phyloP scores from a whole-genome alignment of 805 yeast genomes.

The Sugiyamaella qingdaonensis region DNA sequence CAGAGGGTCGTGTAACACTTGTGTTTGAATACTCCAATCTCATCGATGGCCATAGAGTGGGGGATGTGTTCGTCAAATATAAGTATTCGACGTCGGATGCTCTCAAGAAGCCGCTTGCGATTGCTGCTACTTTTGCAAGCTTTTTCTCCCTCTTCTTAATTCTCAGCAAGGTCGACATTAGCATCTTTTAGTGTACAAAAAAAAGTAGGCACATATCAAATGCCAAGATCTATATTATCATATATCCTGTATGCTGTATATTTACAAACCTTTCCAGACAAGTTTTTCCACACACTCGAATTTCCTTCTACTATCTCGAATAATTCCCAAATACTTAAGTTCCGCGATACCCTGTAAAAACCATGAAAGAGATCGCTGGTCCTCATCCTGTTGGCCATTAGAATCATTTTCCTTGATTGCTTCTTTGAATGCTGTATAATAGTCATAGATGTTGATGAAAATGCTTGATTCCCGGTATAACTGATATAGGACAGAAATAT shows the following conservation, averaged over 20 bases:
- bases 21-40: conserved; percentile 56
- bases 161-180: conserved; percentile 44
- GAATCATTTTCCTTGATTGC: conserved; percentile 30
- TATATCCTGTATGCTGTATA: not conserved
- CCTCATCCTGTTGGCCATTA: conserved; percentile 44
- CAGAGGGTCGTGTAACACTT: conserved; percentile 73
- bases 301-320: conserved; percentile 55
- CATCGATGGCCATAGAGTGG: conserved; percentile 60
- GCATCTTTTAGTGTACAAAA: conserved; percentile 23
- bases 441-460: conserved; percentile 62
- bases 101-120: conserved; percentile 60
- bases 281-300: conserved; percentile 66
- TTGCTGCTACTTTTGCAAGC: conserved; percentile 57
- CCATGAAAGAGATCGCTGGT: conserved; percentile 59
- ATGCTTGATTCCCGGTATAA: conserved; percentile 77
- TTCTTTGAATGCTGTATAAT: conserved; percentile 55
- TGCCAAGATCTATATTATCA: not conserved
- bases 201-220: no score
- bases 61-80: conserved; percentile 49
- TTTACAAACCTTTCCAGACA: conserved; percentile 53
- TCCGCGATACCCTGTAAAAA: conserved; percentile 73
- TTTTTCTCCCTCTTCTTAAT: conserved; percentile 55
- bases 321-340: conserved; percentile 61
- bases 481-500: conserved; percentile 54
- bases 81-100: conserved; percentile 50